Conservation (phyloP, 179 eudicot species). For the Camellia oleifera region DNA sequence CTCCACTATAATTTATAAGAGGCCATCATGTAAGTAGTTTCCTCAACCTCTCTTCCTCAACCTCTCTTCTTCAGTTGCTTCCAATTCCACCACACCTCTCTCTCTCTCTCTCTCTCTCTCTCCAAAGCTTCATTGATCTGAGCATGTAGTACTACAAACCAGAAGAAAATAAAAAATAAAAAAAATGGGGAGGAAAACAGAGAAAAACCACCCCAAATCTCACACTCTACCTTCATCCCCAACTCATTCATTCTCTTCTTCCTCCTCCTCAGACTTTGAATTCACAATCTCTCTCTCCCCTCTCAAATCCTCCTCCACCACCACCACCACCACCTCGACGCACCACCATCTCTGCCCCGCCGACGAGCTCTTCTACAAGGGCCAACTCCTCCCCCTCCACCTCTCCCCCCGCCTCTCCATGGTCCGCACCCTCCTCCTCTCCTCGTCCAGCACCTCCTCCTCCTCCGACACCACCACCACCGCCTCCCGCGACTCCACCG, state of each 20-base stretch:
- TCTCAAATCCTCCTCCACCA: constrained; percentile 52
- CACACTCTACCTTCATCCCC: constrained; percentile 89
- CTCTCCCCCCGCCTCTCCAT: constrained; percentile 79
- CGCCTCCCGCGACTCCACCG: constrained; percentile 49
- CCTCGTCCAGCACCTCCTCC: constrained; percentile 59
- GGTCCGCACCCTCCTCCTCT: constrained; percentile 60
- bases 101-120: constrained; percentile 2
- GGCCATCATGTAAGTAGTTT: background rate
- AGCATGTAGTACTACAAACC: background rate
- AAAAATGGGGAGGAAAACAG: constrained; percentile 39
- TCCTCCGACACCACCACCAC: constrained; percentile 44
- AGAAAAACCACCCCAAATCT: constrained; percentile 31
- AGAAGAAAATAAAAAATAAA: too few species aligned
- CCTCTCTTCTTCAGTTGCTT: background rate
- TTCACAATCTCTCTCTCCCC: constrained; percentile 55
- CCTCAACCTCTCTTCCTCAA: background rate
- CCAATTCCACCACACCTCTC: background rate
- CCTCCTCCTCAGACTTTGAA: constrained; percentile 74
- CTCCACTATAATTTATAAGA: too few species aligned
- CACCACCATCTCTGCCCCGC: constrained; percentile 53
- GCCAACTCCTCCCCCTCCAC: constrained; percentile 77
- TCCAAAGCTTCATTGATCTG: background rate
- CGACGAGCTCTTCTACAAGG: constrained; percentile 91
- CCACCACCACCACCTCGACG: too few species aligned
- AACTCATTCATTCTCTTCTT: constrained; percentile 63